Evolutionary conservation across 257 asterid genomes (phyloP), one percentile per base, ranked within the genome.

Genomic region (Lantana camara): DNA sequence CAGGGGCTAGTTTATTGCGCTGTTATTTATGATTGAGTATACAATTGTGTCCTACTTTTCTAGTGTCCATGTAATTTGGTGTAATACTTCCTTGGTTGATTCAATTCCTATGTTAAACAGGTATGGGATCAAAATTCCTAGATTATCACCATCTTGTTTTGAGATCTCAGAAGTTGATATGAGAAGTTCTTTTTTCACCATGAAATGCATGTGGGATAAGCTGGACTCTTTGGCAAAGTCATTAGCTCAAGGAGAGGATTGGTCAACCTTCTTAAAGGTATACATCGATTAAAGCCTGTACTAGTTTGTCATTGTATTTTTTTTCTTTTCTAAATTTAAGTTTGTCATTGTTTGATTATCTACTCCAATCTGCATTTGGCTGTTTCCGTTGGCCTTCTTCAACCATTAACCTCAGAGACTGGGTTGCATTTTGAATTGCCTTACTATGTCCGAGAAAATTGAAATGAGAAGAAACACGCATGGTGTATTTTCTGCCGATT

Each of bases 211-310:
- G 70, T 84, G 88, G 95, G 85, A 88, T 73, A 73, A 76, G 59
- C 75, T 83, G 71, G 76, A 74, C 68, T 79, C 38, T 66, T 38
- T 88, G 34, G 67, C 76, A 67, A 83, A 76, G 61, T 82, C 85
- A 68, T 69, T 94, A 70, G 90, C 93, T 42, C 85, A 60, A 55
- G 97, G 95, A 74, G 89, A 85, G 75, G 96, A 88, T 55, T 94
- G 96, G 97, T 59, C 46, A 60, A 78, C 83, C 70, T 90, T 94
- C 77, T 70, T 94, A 40, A 80, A 75, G 95, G 99, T 89, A 74
- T 35, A 53, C 32, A 42, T 47, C 59, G 27, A 58, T 35, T 61
- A 35, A 71, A 45, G 62, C 61, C 34, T 47, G 52, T 51, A 60
- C 19, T 41, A 21, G 17, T 20, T 37, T 34, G 24, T 41, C 34